phyloP scores from a whole-genome alignment of 2,329 filamentous ascomycete genomes.

The Clarireedia paspali region DNA sequence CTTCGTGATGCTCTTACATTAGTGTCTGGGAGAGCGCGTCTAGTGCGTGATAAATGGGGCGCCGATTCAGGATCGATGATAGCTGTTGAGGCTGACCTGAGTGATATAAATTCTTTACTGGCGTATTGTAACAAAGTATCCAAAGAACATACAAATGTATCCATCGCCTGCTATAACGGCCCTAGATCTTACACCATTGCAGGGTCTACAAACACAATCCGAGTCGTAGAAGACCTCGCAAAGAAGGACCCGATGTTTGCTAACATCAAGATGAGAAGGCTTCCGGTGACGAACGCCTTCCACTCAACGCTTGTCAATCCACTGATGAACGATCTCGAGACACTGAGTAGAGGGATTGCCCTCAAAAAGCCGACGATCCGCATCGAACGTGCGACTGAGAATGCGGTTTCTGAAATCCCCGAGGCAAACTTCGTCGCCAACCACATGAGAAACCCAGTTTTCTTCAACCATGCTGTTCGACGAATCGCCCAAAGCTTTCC shows the following conservation, averaged over 20 bases:
- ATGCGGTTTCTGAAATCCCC: no score
- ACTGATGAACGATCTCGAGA: slow-evolving; percentile 15
- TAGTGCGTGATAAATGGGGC: slow-evolving; percentile 22
- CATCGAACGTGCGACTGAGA: slow-evolving; percentile 4
- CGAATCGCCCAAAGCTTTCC: slow-evolving; percentile 22
- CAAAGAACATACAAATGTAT: neutral
- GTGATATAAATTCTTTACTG: neutral
- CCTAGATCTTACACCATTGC: slow-evolving; percentile 27
- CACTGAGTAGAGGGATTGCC: slow-evolving; percentile 16
- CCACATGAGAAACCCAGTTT: slow-evolving; percentile 27
- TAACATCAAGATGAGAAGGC: slow-evolving; percentile 12
- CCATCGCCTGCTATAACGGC: slow-evolving; percentile 31
- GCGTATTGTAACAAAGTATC: neutral
- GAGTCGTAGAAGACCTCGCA: slow-evolving; percentile 12
- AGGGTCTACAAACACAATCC: slow-evolving; percentile 24
- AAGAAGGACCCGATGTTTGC: neutral
- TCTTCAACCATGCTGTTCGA: slow-evolving; percentile 28
- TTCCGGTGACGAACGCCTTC: slow-evolving; percentile 27
- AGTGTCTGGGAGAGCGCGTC: slow-evolving; percentile 26
- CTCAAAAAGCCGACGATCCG: slow-evolving; percentile 18
- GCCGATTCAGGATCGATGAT: neutral
- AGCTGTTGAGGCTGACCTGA: neutral
- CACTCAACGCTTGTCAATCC: slow-evolving; percentile 26
- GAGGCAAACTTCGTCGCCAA: slow-evolving; percentile 9
- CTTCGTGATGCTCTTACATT: slow-evolving; percentile 13